phyloP scores from a whole-genome alignment of 2,329 filamentous ascomycete genomes.

The Colletotrichum orbiculare region DNA sequence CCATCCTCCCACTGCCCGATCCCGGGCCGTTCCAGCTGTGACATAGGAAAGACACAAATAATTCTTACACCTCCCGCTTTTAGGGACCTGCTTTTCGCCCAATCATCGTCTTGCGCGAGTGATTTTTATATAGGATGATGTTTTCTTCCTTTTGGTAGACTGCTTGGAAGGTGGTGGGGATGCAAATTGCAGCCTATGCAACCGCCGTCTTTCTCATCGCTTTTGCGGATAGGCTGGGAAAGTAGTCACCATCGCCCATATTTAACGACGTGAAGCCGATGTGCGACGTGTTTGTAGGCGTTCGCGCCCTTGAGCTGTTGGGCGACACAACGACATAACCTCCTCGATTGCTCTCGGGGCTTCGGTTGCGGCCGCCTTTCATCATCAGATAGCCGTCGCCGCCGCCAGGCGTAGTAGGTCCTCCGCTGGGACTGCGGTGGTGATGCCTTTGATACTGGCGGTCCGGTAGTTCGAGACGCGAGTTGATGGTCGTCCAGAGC shows the following conservation, averaged over 20 bases:
- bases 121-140: not conserved
- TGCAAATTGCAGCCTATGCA: slow-evolving; percentile 5
- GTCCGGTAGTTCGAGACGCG: slow-evolving; percentile 61
- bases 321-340: slow-evolving; percentile 46
- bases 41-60: slow-evolving; percentile 26
- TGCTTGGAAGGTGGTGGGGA: slow-evolving; percentile 1
- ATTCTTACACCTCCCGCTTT: slow-evolving; percentile 27
- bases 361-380: slow-evolving; percentile 51
- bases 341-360: slow-evolving; percentile 46
- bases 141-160: slow-evolving; percentile 10
- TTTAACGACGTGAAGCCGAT: slow-evolving; percentile 43
- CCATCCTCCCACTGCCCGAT: not conserved
- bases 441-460: slow-evolving; percentile 54
- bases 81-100: slow-evolving; percentile 18
- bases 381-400: slow-evolving; percentile 58
- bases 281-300: slow-evolving; percentile 52
- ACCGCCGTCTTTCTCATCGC: slow-evolving; percentile 43
- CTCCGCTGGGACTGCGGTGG: slow-evolving; percentile 54
- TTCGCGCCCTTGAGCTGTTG: slow-evolving; percentile 61
- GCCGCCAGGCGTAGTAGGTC: slow-evolving; percentile 49
- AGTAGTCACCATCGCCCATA: slow-evolving; percentile 54
- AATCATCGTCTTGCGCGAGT: not conserved
- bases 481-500: slow-evolving; percentile 64
- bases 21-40: not conserved
- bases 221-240: slow-evolving; percentile 50